A percentile compares a stretch with the other conserved stretches of the same genome.
Evolutionary conservation across 371 early-diverging fungal genomes (phyloP).

Genomic region (Lichtheimia corymbifera): DNA sequence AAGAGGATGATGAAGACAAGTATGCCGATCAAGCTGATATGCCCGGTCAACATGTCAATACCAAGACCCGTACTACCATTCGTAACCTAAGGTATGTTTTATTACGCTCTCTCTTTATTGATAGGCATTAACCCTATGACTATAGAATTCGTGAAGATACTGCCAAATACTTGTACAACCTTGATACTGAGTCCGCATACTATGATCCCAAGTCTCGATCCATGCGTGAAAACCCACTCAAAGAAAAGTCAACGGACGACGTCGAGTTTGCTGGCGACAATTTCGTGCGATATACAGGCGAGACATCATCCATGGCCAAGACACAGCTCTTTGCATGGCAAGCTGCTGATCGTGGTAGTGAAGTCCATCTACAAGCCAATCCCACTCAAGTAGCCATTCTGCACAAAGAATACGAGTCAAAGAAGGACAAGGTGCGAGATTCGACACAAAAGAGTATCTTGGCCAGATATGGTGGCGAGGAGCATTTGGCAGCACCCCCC

Average conservation of each 20-base stretch:
- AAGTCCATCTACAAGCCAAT: conserved; percentile 89
- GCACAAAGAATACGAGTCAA: conserved; percentile 82
- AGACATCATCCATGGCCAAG: conserved; percentile 77
- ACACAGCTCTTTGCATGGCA: conserved; percentile 94
- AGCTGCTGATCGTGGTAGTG: conserved; percentile 81
- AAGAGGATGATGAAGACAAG: conserved; percentile 87
- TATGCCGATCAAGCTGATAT: conserved; percentile 90
- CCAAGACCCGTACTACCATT: conserved; percentile 92
- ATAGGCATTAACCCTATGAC: neutral
- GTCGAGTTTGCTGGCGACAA: conserved; percentile 86
- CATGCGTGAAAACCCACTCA: conserved; percentile 95
- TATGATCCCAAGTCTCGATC: conserved; percentile 99
- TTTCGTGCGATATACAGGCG: conserved; percentile 88
- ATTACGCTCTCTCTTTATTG: neutral
- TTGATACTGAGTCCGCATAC: conserved; percentile 93
- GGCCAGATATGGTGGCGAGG: conserved; percentile 92
- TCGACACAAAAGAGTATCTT: conserved; percentile 75
- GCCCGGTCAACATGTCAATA: conserved; percentile 89
- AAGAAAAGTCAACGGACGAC: conserved; percentile 63
- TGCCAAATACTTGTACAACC: conserved; percentile 94
- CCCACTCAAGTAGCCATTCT: conserved; percentile 92
- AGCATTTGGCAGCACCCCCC: conserved; percentile 88
- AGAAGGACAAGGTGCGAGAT: conserved; percentile 79
- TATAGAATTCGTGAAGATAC: conserved; percentile 96
- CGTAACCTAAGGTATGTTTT: conserved; percentile 81